Conservation (phyloP, 2,329 filamentous ascomycete genomes). For the Penicillium freii region DNA sequence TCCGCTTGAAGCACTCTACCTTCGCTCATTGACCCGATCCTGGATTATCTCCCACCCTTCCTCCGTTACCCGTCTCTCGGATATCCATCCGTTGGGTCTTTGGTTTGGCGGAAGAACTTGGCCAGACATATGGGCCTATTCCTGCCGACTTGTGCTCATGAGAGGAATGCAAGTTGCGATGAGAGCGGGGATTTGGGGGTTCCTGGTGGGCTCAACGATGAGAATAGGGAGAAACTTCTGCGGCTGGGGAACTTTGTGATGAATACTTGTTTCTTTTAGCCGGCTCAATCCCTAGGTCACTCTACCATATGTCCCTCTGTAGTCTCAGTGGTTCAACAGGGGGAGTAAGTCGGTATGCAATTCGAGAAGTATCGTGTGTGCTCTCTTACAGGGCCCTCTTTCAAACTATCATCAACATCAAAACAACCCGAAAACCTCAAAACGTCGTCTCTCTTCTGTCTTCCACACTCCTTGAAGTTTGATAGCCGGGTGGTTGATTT, state of each 20-base stretch:
- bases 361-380: background rate
- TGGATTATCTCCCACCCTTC: constrained; percentile 35
- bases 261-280: background rate
- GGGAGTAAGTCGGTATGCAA: background rate
- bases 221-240: constrained; percentile 42
- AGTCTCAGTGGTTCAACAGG: background rate
- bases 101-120: constrained; percentile 39
- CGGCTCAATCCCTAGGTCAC: background rate
- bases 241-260: constrained; percentile 38
- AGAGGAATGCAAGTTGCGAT: constrained; percentile 39
- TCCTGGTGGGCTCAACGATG: constrained; percentile 39
- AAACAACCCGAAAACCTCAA: background rate
- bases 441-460: background rate
- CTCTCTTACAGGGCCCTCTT: background rate
- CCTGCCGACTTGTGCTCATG: constrained; percentile 38
- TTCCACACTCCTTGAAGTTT: background rate
- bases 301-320: background rate
- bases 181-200: constrained; percentile 39
- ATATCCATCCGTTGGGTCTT: constrained; percentile 32
- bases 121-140: constrained; percentile 34
- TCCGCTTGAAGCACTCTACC: constrained; percentile 42
- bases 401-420: background rate
- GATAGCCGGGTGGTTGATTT: background rate
- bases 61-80: constrained; percentile 22
- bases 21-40: constrained; percentile 40